Evolutionary conservation across 352 stramenopile genomes (phyloP).

Genomic region (Phytophthora colocasiae): DNA sequence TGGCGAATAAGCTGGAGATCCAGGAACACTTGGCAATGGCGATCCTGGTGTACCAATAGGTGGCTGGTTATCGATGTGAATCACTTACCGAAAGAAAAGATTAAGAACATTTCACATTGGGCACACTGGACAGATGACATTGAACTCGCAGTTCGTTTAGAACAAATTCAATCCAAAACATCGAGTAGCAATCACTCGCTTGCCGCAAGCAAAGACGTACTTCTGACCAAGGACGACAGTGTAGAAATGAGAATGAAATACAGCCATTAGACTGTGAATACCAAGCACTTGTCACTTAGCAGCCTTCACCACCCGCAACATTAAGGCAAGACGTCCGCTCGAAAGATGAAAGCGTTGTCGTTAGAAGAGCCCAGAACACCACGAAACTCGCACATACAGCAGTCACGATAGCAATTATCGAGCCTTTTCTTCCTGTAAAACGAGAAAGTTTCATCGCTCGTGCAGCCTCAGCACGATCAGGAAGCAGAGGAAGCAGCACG

Average conservation of each 20-base stretch:
- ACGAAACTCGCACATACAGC: slow-evolving; percentile 41
- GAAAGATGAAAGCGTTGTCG: slow-evolving; percentile 55
- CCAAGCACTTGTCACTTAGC: slow-evolving; percentile 24
- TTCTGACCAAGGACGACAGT: too few relatives aligned
- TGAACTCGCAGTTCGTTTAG: too few relatives aligned
- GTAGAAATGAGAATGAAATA: slow-evolving; percentile 15
- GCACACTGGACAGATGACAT: too few relatives aligned
- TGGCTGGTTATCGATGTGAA: too few relatives aligned
- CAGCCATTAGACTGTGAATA: slow-evolving; percentile 15
- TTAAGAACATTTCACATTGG: too few relatives aligned
- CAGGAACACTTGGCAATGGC: too few relatives aligned
- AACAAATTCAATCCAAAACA: too few relatives aligned
- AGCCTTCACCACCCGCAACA: slow-evolving; percentile 70
- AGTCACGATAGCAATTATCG: slow-evolving; percentile 37
- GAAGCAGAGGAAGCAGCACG: slow-evolving; percentile 48
- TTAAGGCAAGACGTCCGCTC: slow-evolving; percentile 69
- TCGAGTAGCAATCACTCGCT: too few relatives aligned
- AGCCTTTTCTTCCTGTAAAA: slow-evolving; percentile 29
- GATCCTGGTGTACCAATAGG: too few relatives aligned
- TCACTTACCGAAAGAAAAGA: too few relatives aligned
- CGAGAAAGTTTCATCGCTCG: slow-evolving; percentile 38
- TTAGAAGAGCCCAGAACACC: slow-evolving; percentile 63
- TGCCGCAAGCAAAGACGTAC: too few relatives aligned
- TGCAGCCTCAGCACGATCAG: slow-evolving; percentile 44
- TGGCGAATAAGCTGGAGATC: too few relatives aligned